Evolutionary conservation across 305 asterid species (phyloP).

Genomic region (Solanum hybrid): DNA sequence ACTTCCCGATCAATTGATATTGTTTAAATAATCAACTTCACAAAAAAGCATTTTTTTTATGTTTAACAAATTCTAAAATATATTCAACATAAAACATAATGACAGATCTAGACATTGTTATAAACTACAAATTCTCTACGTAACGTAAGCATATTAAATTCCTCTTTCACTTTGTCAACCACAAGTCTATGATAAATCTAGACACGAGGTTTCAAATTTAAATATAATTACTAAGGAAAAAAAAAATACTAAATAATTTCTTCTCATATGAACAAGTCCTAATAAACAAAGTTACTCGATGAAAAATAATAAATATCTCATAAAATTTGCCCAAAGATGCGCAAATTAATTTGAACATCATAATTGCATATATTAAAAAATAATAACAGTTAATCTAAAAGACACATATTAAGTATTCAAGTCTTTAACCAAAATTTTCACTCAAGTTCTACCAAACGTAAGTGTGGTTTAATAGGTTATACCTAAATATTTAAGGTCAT

Average conservation of each 20-base stretch:
- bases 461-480: not conserved
- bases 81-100: not conserved
- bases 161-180: not conserved
- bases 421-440: not conserved
- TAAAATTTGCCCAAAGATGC: not conserved
- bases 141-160: not conserved
- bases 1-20: not conserved
- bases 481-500: not conserved
- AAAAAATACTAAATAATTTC: not conserved
- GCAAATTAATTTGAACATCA: not conserved
- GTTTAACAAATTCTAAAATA: not conserved
- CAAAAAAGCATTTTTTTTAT: not conserved
- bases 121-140: not conserved
- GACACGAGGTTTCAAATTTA: not conserved
- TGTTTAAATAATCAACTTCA: not conserved
- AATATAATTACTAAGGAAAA: not conserved
- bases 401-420: not conserved
- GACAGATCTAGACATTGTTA: not conserved
- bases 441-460: not conserved
- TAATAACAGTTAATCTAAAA: too few relatives aligned
- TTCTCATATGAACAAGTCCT: not conserved
- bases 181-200: not conserved
- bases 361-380: too few relatives aligned
- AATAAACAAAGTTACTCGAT: accelerated
- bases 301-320: not conserved